A percentile compares a stretch with the other conserved stretches of the same genome.
Conservation (phyloP, 345 rosid species). For the Balakata baccata region DNA sequence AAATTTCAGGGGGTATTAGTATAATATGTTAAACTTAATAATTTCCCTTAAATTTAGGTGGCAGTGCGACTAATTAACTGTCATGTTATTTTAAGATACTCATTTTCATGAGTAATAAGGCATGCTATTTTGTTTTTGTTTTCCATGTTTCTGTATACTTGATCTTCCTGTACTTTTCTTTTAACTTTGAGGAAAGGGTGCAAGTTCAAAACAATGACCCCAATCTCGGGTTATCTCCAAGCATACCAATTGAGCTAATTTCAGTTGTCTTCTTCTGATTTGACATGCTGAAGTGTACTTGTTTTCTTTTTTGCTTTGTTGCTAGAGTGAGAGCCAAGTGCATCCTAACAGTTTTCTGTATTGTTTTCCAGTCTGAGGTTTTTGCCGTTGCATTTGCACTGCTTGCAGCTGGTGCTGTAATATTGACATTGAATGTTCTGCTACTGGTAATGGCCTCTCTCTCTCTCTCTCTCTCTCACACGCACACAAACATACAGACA, state of each 20-base stretch:
- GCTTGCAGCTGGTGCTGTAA: conserved; percentile 92
- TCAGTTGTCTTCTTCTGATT: neutral
- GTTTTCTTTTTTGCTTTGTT: neutral
- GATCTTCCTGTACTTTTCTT: too few relatives aligned
- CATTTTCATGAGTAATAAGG: too few relatives aligned
- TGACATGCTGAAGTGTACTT: too few relatives aligned
- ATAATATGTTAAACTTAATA: too few relatives aligned
- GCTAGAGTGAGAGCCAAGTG: neutral
- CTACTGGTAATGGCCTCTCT: conserved; percentile 57
- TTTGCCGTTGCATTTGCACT: conserved; percentile 97
- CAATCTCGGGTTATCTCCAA: neutral
- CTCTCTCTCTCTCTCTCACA: neutral
- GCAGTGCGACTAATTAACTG: too few relatives aligned
- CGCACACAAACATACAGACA: neutral
- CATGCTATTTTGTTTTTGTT: too few relatives aligned
- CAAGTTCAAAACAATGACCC: too few relatives aligned
- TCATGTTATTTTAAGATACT: too few relatives aligned
- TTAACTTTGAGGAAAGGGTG: too few relatives aligned
- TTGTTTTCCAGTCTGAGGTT: conserved; percentile 67
- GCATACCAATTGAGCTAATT: neutral
- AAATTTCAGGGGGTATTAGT: too few relatives aligned
- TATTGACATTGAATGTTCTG: conserved; percentile 85
- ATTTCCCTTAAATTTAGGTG: too few relatives aligned
- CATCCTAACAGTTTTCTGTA: conserved; percentile 10
- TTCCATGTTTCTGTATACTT: too few relatives aligned